Evolutionary conservation across 2,329 filamentous ascomycete genomes (phyloP), one percentile per base, ranked within the genome.

Genomic region (Rutstroemia sydowiana): DNA sequence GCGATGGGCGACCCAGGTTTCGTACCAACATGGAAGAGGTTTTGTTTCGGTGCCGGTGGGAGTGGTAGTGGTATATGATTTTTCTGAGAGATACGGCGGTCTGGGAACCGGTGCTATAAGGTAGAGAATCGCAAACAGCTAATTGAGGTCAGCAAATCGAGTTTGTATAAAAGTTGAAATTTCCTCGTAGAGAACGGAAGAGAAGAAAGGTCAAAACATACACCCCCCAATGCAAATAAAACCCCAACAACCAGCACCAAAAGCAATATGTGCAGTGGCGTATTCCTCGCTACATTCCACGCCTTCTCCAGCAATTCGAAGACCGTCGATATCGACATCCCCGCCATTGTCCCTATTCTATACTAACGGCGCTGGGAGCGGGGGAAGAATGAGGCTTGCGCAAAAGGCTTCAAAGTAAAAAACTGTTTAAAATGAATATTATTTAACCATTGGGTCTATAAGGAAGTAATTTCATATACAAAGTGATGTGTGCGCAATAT

Each of bases 21-120:
- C 89, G 66, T 88, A 82, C 92, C 92, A 97, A 73, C 88, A 95
- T 10, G 91, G 87, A 26, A 96, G 68, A 21, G 73, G 75, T 59
- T 81, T 76, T 6, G 72, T 70, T 20, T 68, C 62, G 65, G 73
- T 81, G 11, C 85, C 85, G 60, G 84, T 75, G 37, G 83, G 76
- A 34, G 81, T 73, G 37, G 89, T 84, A 3, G 88, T 95, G 45
- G 82, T 77, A 73, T 92, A 98, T 34, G 78, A 82, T 73, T 93
- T 95, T 68, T 98, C 93, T 30, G 88, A 88, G 3, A 79, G 75
- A 31, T 83, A 75, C 2, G 88, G 79, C 21, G 76, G 72, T 52
- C 93, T 87, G 9, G 93, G 93, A 46, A 83, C 81, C 14, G 91
- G 91, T 8, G 91, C 91, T 66, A 95, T 75, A 54, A 89, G 68